Evolutionary conservation across 805 yeast genomes (phyloP), one percentile per base, ranked within the genome.

Genomic region (Lipomyces sp.): DNA sequence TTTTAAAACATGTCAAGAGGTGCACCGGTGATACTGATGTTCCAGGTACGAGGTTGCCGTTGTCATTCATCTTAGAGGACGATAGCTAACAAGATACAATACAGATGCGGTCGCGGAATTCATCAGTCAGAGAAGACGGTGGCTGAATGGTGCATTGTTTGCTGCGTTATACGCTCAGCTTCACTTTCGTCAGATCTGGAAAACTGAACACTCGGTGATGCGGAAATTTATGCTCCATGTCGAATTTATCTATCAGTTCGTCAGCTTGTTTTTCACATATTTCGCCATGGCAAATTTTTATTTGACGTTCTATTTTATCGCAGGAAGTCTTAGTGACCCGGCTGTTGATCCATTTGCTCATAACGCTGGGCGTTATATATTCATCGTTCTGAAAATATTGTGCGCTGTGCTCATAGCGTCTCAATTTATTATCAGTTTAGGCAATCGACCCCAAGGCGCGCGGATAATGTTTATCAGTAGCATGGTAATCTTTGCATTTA

Each of bases 91-190:
- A 26, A 16, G 5, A 11, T 18, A 22, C 3, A 33, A 21, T 11
- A 16, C 22, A 39, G 51, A 74, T 32, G 48, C 79, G 32, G 77
- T 91, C 31, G 82, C 93, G 21, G 96, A 90, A 63, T 83, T 91
- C 57, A 83, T 93, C 29, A 76, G 89, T 36, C 98, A 91, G 69
- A 80, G 98, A 73, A 78, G 98, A 66, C 81, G 98, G 70, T 93
- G 98, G 98, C 77, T 91, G 59, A 91, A 91, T 67, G 98, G 98
- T 48, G 89, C 98, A 0, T 85, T 93, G 63, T 91, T 93, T 70
- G 97, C 98, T 0, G 93, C 95, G 7, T 75, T 89, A 50, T 91
- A 93, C 65, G 82, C 97, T 0, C 77, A 87, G 49, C 78, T 81
- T 51, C 95, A 90, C 68, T 82, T 83, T 67, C 79, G 78, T 58